Evolutionary conservation across 768 basidiomycete genomes (phyloP), one percentile per base, ranked within the genome.

Genomic region (Aureoboletus auriporus): DNA sequence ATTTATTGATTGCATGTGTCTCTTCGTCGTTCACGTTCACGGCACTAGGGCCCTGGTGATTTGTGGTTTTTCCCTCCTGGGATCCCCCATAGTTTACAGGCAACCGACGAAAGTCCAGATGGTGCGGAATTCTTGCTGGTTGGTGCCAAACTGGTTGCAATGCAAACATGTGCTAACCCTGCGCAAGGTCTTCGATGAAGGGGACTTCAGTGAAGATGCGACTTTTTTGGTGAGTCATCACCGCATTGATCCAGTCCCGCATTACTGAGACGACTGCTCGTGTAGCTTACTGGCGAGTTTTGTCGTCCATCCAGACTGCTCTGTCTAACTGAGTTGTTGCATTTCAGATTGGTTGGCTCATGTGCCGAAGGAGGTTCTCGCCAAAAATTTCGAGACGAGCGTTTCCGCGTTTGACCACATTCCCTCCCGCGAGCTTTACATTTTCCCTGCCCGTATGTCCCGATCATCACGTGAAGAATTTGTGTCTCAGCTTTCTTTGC

Each of bases 61-160:
- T 49, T 82, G 1, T 80, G 79, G 78, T 80, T 75, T 53, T 79
- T 80, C 56, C 77, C 78, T 0, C 61, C 78, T 16, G 78, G 79
- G 2, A 67, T 70, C 42, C 80, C 79, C 0, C 80, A 81, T 56
- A 63, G 72, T n/a, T 60, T 79, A 13, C 78, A 79, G 60, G 77
- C 76, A 6, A 78, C 71, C 37, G 68, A 71, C 17, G 68, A 66
- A 6, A 60, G 62, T 11, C 57, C 66, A 37, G 68, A 70, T 4
- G 76, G 78, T 7, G 67, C 73, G 0, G 77, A 80, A 54, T 79
- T 79, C 55, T 63, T 83, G n/a, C 70, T 82, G 38, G 56, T 58
- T 38, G 8, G 44, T 54, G 23, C 20, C 14, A 8, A 29, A 13
- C 17, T 26, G 11, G 23, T 29, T 1, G 10, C 27, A 13, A 34